Conservation (phyloP, 2,329 filamentous ascomycete genomes). For the Colletotrichum spaethianum region DNA sequence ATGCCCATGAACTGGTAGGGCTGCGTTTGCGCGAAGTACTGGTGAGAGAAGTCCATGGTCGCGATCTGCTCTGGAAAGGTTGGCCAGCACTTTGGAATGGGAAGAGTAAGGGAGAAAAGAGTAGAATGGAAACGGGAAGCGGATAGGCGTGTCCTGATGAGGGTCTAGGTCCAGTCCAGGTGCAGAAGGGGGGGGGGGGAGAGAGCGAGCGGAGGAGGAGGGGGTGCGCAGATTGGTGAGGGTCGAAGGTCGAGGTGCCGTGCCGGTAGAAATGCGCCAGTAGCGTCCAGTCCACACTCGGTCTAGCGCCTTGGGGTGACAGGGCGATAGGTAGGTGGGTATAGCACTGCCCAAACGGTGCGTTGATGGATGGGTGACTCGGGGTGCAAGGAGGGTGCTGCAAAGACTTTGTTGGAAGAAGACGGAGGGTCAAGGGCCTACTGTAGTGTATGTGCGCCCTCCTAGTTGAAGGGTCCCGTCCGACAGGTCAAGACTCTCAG, state of each 20-base stretch:
- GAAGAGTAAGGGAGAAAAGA: conserved; percentile 1
- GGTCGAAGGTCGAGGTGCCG: conserved; percentile 12
- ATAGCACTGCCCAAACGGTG: conserved; percentile 10
- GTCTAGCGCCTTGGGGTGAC: conserved; percentile 20
- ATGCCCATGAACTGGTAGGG: conserved; percentile 70
- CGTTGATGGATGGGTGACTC: conserved; percentile 5
- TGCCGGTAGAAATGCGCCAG: conserved; percentile 26
- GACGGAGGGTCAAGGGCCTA: neutral
- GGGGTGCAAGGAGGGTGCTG: conserved; percentile 25
- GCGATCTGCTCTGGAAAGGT: conserved; percentile 31
- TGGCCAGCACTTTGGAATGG: conserved; percentile 13
- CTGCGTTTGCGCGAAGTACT: conserved; percentile 64
- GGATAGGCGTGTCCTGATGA: conserved; percentile 39
- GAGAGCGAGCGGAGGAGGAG: conserved; percentile 1
- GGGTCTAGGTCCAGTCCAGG: conserved; percentile 29
- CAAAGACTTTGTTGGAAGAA: neutral
- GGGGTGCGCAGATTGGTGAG: conserved; percentile 23
- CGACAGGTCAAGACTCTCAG: neutral
- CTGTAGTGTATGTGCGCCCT: neutral
- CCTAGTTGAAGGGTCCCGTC: neutral
- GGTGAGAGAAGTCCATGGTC: conserved; percentile 68
- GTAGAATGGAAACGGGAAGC: conserved; percentile 14
- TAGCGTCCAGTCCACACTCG: conserved; percentile 6
- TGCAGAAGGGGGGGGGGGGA: conserved; percentile 9
- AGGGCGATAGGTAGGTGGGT: conserved; percentile 8